phyloP scores from a whole-genome alignment of 2,329 filamentous ascomycete species.

The Spiromastix sp. region DNA sequence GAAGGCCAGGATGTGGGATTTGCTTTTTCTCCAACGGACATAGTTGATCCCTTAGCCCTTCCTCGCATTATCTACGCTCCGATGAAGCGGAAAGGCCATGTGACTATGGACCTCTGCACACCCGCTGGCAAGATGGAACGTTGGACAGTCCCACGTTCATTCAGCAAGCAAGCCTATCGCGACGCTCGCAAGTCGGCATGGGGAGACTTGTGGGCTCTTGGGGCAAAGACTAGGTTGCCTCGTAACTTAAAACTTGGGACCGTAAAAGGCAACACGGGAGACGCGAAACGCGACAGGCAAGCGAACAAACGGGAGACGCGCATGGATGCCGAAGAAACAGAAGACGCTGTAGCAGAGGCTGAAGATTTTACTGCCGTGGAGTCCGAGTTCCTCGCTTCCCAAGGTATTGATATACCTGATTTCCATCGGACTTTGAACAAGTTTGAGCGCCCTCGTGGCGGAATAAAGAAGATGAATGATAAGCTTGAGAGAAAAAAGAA shows the following conservation, averaged over 20 bases:
- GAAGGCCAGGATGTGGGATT: slow-evolving; percentile 3
- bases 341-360: slow-evolving; percentile 14
- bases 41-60: slow-evolving; percentile 52
- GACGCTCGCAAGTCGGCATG: slow-evolving; percentile 83
- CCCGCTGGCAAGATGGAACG: slow-evolving; percentile 76
- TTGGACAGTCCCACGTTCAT: slow-evolving; percentile 82
- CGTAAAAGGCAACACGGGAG: slow-evolving; percentile 31
- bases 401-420: slow-evolving; percentile 9
- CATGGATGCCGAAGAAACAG: slow-evolving; percentile 12
- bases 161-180: slow-evolving; percentile 71
- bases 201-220: slow-evolving; percentile 93
- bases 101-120: slow-evolving; percentile 85
- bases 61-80: slow-evolving; percentile 71
- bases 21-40: too few relatives aligned
- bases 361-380: too few relatives aligned
- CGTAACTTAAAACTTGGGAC: slow-evolving; percentile 52
- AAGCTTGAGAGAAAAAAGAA: slow-evolving; percentile 32
- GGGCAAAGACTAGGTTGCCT: slow-evolving; percentile 70
- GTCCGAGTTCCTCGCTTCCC: slow-evolving; percentile 12
- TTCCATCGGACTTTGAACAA: slow-evolving; percentile 8
- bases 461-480: slow-evolving; percentile 34
- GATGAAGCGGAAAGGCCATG: slow-evolving; percentile 78
- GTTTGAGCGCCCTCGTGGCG: slow-evolving; percentile 9
- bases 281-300: slow-evolving; percentile 20
- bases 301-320: slow-evolving; percentile 17